Conservation (phyloP, 129 eudicot genomes). For the Helianthus tuberosus region DNA sequence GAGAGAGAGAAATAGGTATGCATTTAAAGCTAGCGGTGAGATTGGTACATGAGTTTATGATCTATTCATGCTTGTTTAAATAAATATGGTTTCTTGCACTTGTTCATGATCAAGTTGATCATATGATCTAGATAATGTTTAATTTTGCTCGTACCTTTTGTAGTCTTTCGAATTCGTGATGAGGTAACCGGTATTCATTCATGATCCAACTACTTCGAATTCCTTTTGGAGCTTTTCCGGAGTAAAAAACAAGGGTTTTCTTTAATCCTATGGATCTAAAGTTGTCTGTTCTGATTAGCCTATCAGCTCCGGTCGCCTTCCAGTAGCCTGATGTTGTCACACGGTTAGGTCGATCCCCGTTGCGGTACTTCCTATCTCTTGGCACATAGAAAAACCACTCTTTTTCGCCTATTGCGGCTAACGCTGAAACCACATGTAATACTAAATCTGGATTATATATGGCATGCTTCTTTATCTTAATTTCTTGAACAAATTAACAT, state of each 20-base stretch:
- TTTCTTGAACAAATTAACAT: not conserved
- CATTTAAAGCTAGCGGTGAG: conserved; percentile 50
- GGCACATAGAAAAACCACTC: conserved; percentile 99
- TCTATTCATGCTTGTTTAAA: not conserved
- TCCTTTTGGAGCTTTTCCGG: conserved; percentile 98
- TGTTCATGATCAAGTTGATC: not conserved
- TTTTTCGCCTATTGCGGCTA: conserved; percentile 96
- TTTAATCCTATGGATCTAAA: conserved; percentile 76
- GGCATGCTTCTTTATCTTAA: not conserved
- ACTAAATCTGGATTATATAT: not conserved
- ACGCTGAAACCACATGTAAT: conserved; percentile 37
- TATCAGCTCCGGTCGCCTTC: conserved; percentile 98
- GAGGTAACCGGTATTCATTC: conserved; percentile 96
- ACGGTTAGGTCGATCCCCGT: conserved; percentile 94
- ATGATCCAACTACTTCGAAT: conserved; percentile 96
- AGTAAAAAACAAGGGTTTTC: conserved; percentile 95
- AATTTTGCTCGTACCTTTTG: conserved; percentile 59
- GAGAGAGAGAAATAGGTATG: not conserved
- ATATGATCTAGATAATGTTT: no score
- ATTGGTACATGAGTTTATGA: conserved; percentile 21
- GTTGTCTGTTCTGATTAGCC: conserved; percentile 80
- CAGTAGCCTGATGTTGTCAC: conserved; percentile 97
- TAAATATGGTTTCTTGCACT: not conserved
- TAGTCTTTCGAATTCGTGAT: conserved; percentile 78
- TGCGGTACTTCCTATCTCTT: conserved; percentile 86